Evolutionary conservation across 306 rosid species (phyloP), one percentile per base, ranked within the genome.

Genomic region (Quercus robur): DNA sequence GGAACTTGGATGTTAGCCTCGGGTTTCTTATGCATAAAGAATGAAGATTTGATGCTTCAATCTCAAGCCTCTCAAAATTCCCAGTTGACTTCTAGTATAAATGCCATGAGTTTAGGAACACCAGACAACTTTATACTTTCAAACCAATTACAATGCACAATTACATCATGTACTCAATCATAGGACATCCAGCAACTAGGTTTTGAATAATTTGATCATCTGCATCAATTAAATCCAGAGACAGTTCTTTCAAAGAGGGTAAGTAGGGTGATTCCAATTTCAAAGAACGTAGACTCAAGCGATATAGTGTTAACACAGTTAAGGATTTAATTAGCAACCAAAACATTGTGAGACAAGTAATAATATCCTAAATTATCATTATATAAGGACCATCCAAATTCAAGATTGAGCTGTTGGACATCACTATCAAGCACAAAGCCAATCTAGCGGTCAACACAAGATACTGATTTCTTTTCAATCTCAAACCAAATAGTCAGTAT

Each of bases 371-470:
- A 6, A 20, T 20, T 33, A 5, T 33, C 41, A 20, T 20, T 33
- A 5, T 33, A 55, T 11, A 8, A 28, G 8, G 41, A 35, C 41
- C 2, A 35, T 35, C 8, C 41, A 35, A 80, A 76, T 15, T n/a
- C 14, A 41, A 81, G 76, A 10, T 86, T n/a, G 2, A 83, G 82
- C 18, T 80, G 78, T 31, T 68, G 30, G 49, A 83, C 72, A 17
- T 77, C 15, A 46, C 73, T 69, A 63, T 80, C 78, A 69, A 75
- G 13, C 14, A 69, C 81, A 74, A 79, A 80, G 52, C 70, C 74
- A 44, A 86, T 20, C 89, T 84, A 82, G 35, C 23, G 14, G 78
- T 86, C 81, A 75, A 82, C 18, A 71, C 74, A 19, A 49, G 3
- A 30, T 6, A 35, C 54, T 1, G 15, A 21, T 13, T 56, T 15